Evolutionary conservation across 2,329 filamentous ascomycete genomes (phyloP).

Genomic region (Ceratocystis eucalypticola): DNA sequence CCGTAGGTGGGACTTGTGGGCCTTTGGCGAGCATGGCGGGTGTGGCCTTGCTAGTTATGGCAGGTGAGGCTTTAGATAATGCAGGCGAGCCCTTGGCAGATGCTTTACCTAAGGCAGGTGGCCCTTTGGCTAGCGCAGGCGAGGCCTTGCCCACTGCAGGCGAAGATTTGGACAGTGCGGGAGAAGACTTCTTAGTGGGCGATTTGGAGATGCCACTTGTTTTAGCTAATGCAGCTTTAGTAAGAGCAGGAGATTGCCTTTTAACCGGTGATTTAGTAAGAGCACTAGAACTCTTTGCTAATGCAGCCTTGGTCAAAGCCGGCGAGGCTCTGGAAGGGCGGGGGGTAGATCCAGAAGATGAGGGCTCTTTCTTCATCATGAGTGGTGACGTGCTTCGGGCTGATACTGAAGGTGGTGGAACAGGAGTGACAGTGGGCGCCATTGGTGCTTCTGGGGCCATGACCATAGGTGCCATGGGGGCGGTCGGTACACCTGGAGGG

Average conservation of each 20-base stretch:
- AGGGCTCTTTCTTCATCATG: conserved; percentile 15
- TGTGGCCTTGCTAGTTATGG: conserved; percentile 12
- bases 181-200: conserved; percentile 15
- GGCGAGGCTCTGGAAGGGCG: conserved; percentile 12
- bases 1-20: conserved; percentile 10
- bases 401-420: conserved; percentile 7
- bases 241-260: conserved; percentile 16
- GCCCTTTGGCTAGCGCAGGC: conserved; percentile 11
- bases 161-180: conserved; percentile 8
- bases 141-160: conserved; percentile 10
- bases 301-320: conserved; percentile 10
- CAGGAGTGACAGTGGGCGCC: conserved; percentile 5
- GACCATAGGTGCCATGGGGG: conserved; percentile 14
- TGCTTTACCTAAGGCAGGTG: conserved; percentile 13
- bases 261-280: conserved; percentile 7
- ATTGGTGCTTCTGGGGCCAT: conserved; percentile 17
- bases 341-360: conserved; percentile 1
- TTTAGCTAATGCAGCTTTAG: conserved; percentile 15
- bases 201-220: conserved; percentile 14
- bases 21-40: conserved; percentile 5
- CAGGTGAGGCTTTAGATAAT: conserved; percentile 14
- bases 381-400: conserved; percentile 14
- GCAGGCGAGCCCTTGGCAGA: conserved; percentile 13
- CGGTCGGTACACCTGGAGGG: conserved; percentile 1
- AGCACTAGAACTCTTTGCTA: background rate